Percentiles rank a stretch among this genome's conserved stretches.
These are phyloP conservation scores for Saccharomyces hybrid DNA, from an alignment of 1,139 yeast genomes.

Conservation along the genomic window DNA sequence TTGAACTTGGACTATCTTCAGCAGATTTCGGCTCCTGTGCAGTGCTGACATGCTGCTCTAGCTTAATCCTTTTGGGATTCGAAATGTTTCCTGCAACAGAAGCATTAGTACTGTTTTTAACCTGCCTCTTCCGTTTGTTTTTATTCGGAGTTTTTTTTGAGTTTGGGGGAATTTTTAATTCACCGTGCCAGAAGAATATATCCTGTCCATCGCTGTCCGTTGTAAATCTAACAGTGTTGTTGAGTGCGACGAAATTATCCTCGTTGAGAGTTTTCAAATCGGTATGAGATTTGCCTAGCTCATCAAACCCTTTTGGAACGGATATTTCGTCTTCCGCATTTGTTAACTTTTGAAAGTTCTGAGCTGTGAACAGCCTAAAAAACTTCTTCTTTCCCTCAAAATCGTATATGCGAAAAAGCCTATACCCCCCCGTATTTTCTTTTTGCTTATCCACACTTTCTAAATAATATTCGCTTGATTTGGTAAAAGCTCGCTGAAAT, in stretches of 20 bases:
- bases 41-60: background rate
- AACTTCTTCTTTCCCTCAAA: conserved; percentile 67
- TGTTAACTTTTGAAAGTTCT: conserved; percentile 32
- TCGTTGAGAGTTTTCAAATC: conserved; percentile 15
- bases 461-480: conserved; percentile 41
- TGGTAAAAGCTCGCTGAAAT: conserved; percentile 43
- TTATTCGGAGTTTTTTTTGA: conserved; percentile 12
- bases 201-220: conserved; percentile 14
- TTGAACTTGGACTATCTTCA: background rate
- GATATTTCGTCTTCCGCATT: conserved; percentile 6
- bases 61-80: conserved; percentile 3
- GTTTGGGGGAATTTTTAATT: conserved; percentile 16
- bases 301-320: conserved; percentile 1
- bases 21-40: background rate
- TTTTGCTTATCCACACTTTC: conserved; percentile 34
- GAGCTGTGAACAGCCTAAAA: conserved; percentile 54
- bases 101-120: background rate
- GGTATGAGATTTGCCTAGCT: conserved; percentile 6
- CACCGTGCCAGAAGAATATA: conserved; percentile 30
- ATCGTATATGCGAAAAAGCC: conserved; percentile 56
- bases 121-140: conserved; percentile 20
- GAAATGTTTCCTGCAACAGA: background rate
- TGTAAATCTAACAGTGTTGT: conserved; percentile 26
- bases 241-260: conserved; percentile 20
- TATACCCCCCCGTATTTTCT: conserved; percentile 31